Percentiles rank a stretch among this genome's conserved stretches.
These are phyloP conservation scores for Martiniozyma abietophila DNA, from an alignment of 805 yeast genomes.

Conservation along the genomic window DNA sequence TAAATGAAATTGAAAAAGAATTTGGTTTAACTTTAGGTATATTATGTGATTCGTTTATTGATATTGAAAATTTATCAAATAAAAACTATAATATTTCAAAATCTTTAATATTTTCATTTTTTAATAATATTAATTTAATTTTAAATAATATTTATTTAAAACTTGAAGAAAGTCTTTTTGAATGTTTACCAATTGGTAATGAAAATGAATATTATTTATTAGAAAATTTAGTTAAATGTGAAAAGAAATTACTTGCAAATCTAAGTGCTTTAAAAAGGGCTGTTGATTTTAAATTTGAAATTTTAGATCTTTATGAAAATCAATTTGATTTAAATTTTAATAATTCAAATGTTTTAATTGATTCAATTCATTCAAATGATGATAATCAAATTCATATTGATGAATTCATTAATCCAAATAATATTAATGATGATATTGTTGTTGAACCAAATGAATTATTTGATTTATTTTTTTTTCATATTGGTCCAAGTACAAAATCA, in stretches of 20 bases:
- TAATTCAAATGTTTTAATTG: too few species aligned
- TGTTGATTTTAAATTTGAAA: conserved; percentile 54
- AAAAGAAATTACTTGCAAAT: conserved; percentile 43
- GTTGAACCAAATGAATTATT: conserved; percentile 39
- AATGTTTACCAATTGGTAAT: conserved; percentile 43
- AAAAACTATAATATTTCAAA: conserved; percentile 14
- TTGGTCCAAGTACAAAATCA: conserved; percentile 68
- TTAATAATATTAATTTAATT: conserved; percentile 31
- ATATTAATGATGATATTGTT: conserved; percentile 18
- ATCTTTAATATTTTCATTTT: conserved; percentile 13
- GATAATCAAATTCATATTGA: conserved; percentile 25
- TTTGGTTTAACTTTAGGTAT: conserved; percentile 39
- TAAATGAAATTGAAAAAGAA: conserved; percentile 28
- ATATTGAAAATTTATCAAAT: conserved; percentile 28
- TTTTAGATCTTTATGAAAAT: conserved; percentile 24
- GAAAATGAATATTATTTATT: conserved; percentile 44
- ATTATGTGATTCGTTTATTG: conserved; percentile 33
- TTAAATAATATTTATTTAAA: conserved; percentile 30
- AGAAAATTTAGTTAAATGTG: conserved; percentile 39
- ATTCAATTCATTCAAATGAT: conserved; percentile 4
- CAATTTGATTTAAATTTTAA: too few species aligned
- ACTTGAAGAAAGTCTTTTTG: conserved; percentile 55
- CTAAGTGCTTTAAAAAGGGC: conserved; percentile 62
- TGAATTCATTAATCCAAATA: conserved; percentile 11
- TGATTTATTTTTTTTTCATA: conserved; percentile 53